Evolutionary conservation across 306 rosid genomes (phyloP), one percentile per base, ranked within the genome.

Genomic region (Lablab purpureus): DNA sequence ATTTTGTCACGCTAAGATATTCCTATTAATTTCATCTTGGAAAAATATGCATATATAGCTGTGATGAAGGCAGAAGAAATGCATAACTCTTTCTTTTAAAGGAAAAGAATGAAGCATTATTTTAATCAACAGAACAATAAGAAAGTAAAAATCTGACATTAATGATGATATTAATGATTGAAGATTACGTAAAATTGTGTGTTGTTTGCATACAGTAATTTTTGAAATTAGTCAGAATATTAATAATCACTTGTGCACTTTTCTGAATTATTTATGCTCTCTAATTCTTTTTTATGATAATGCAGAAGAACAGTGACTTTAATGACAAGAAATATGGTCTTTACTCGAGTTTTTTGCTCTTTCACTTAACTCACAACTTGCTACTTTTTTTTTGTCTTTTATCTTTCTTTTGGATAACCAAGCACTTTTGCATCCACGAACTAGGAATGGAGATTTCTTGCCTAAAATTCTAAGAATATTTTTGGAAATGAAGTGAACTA

Each of bases 391-490:
- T 40, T 36, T 50, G 19, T 73, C 21, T 14, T 54, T 36, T 74
- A 30, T 25, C 18, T 72, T 50, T 25, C 23, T 47, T 27, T 25
- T 41, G 79, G 54, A 37, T 49, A 65, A 80, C 7, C 49, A 47
- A 32, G 18, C 67, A 62, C 62, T 43, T 73, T 55, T 43, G 32
- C 59, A 74, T 36, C 5, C 28, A 12, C 56, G 47, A 63, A 72
- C 56, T 46, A 64, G n/a, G 40, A 25, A 60, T 56, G 28, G 82
- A 58, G 25, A 68, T 68, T 45, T 78, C 70, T 68, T 56, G 82
- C 60, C 70, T 41, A 41, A 69, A 71, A 49, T 71, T 71, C 78
- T 15, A 21, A 51, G 77, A 69, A 79, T 78, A 78, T 30, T 27
- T 68, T 27, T n/a, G 30, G 66, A 62, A 36, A 80, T 8, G 19